Percentiles rank a stretch among this genome's conserved stretches.
Evolutionary conservation across 768 basidiomycete species (phyloP).

Genomic region (Clitopilus hobsonii): DNA sequence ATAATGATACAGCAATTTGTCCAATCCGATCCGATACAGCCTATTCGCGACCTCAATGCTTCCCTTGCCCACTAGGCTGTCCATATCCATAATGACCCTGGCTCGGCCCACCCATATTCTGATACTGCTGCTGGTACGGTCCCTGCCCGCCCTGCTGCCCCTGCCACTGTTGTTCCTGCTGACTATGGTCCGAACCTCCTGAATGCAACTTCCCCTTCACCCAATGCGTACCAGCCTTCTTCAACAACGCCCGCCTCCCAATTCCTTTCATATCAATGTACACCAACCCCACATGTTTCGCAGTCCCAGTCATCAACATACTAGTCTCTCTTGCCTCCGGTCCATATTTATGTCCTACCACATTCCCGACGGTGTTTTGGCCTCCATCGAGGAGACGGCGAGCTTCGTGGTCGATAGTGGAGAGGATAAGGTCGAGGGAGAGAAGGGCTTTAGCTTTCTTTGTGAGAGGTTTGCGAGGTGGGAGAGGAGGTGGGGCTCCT

Average conservation of each 20-base stretch:
- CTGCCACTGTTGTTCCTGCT: neutral
- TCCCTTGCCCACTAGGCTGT: neutral
- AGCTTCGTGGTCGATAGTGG: slow-evolving; percentile 58
- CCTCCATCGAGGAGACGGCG: slow-evolving; percentile 47
- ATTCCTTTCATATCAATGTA: slow-evolving; percentile 76
- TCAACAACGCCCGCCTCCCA: slow-evolving; percentile 65
- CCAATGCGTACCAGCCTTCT: slow-evolving; percentile 53
- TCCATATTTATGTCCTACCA: slow-evolving; percentile 65
- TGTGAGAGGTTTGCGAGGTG: slow-evolving; percentile 24
- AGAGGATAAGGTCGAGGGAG: slow-evolving; percentile 62
- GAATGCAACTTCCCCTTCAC: slow-evolving; percentile 31
- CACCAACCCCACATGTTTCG: slow-evolving; percentile 67
- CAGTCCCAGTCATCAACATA: slow-evolving; percentile 55
- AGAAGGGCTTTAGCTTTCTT: slow-evolving; percentile 48
- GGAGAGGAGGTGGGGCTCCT: neutral
- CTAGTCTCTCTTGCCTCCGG: slow-evolving; percentile 57
- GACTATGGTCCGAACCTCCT: no score
- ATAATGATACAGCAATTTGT: neutral
- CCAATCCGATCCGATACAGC: no score
- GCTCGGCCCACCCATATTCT: neutral
- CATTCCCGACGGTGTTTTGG: slow-evolving; percentile 40
- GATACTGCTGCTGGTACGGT: no score
- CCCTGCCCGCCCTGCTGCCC: neutral
- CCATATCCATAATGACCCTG: neutral
- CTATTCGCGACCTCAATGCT: no score